Percentiles rank a stretch among this genome's conserved stretches.
phyloP scores from a whole-genome alignment of 192 early-diverging fungal genomes.

The Podila verticillata region DNA sequence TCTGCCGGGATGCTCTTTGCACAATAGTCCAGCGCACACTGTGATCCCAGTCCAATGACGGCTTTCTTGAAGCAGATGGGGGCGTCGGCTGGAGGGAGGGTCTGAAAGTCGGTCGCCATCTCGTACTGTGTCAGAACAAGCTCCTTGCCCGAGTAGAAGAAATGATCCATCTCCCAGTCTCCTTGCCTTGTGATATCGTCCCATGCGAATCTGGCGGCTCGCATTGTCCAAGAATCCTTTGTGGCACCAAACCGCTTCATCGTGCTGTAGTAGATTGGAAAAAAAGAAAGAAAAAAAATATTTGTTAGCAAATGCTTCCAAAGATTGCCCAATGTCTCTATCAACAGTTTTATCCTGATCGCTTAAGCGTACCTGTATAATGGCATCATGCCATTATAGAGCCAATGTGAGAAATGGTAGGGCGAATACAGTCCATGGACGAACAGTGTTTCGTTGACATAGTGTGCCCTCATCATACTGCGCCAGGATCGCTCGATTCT shows the following conservation, averaged over 20 bases:
- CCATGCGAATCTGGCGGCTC: not conserved
- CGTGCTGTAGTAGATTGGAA: conserved; percentile 9
- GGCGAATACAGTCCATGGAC: conserved; percentile 54
- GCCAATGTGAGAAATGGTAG: conserved; percentile 55
- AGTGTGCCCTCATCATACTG: not conserved
- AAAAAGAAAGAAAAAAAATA: too few species aligned
- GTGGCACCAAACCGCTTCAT: conserved; percentile 32
- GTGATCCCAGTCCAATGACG: conserved; percentile 38
- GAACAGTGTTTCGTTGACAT: conserved; percentile 46
- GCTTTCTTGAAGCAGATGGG: conserved; percentile 40
- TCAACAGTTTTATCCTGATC: too few species aligned
- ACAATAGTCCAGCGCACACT: conserved; percentile 37
- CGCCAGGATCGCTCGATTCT: not conserved
- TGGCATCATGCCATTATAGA: conserved; percentile 61
- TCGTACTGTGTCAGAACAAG: conserved; percentile 25
- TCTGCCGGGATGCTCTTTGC: conserved; percentile 38
- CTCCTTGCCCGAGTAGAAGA: conserved; percentile 27
- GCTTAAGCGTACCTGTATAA: conserved; percentile 34
- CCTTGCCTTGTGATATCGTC: conserved; percentile 1
- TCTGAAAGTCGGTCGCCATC: conserved; percentile 19
- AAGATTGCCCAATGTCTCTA: too few species aligned
- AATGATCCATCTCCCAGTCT: conserved; percentile 26
- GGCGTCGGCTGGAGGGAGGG: conserved; percentile 15
- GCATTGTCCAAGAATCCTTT: conserved; percentile 22
- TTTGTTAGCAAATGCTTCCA: too few species aligned